These are phyloP conservation scores for Chrysosphaeria jannelii DNA, from an alignment of 2,329 filamentous ascomycete genomes.

Conservation along the genomic window DNA sequence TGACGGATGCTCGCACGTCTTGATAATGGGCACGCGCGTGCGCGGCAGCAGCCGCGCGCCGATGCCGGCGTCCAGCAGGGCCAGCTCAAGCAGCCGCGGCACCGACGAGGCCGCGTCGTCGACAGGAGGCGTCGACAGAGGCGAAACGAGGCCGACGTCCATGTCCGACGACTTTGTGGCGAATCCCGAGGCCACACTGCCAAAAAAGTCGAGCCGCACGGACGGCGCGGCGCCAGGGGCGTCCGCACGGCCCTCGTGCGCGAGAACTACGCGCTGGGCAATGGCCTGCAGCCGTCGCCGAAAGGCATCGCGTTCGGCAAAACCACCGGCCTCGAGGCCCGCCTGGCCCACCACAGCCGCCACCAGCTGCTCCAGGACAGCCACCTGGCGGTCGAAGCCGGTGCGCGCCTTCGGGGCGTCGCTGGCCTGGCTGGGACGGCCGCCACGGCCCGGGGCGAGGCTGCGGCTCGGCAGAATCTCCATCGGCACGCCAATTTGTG, in stretches of 20 bases:
- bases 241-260: too few relatives aligned
- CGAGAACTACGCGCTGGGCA: too few relatives aligned
- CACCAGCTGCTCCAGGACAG: too few relatives aligned
- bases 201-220: slow-evolving; percentile 39
- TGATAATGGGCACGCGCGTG: slow-evolving; percentile 66
- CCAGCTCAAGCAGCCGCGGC: slow-evolving; percentile 45
- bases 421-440: too few relatives aligned
- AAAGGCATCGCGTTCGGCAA: too few relatives aligned
- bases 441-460: too few relatives aligned
- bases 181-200: slow-evolving; percentile 60
- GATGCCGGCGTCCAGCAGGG: slow-evolving; percentile 37
- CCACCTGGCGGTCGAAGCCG: too few relatives aligned
- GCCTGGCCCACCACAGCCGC: too few relatives aligned
- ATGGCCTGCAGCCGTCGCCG: slow-evolving; percentile 1
- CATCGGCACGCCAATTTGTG: too few relatives aligned
- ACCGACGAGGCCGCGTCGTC: slow-evolving; percentile 27
- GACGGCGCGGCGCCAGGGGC: slow-evolving; percentile 13
- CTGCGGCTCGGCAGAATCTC: too few relatives aligned
- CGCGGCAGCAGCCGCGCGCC: slow-evolving; percentile 50
- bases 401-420: too few relatives aligned
- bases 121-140: slow-evolving; percentile 21
- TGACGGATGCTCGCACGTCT: slow-evolving; percentile 46
- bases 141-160: slow-evolving; percentile 54
- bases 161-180: slow-evolving; percentile 72
- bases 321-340: too few relatives aligned